Percentiles rank a stretch among this genome's conserved stretches.
Conservation (phyloP, 83 land plant species). For the Diphasiastrum complanatum region DNA sequence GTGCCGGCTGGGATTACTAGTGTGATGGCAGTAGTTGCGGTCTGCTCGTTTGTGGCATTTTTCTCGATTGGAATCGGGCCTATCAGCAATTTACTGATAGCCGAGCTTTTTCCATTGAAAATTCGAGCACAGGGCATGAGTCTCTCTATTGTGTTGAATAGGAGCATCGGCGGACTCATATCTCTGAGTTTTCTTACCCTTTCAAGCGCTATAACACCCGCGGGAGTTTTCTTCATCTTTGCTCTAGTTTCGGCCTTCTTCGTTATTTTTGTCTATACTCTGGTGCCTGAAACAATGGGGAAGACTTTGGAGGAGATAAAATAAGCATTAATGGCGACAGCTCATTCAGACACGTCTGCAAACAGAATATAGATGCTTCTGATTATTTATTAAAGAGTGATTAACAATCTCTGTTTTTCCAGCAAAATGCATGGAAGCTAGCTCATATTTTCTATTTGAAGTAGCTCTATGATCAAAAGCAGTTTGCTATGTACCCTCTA, state of each 20-base stretch:
- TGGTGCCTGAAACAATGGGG: conserved; percentile 72
- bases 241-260: conserved; percentile 33
- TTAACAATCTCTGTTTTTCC: too few relatives aligned
- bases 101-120: conserved; percentile 69
- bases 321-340: too few relatives aligned
- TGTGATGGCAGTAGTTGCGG: too few relatives aligned
- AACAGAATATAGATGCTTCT: too few relatives aligned
- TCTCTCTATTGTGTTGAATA: conserved; percentile 49
- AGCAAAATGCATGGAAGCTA: too few relatives aligned
- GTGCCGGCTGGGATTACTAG: too few relatives aligned
- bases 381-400: too few relatives aligned
- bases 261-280: conserved; percentile 37
- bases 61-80: conserved; percentile 56
- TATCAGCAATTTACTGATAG: conserved; percentile 44
- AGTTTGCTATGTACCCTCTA: too few relatives aligned
- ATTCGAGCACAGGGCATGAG: conserved; percentile 59
- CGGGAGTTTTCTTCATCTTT: conserved; percentile 52
- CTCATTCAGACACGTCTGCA: too few relatives aligned
- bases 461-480: too few relatives aligned
- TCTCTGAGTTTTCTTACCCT: conserved; percentile 52
- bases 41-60: too few relatives aligned
- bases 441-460: too few relatives aligned
- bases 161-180: conserved; percentile 56
- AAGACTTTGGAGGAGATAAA: conserved; percentile 58
- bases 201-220: conserved; percentile 38